Evolutionary conservation across 345 rosid genomes (phyloP), one percentile per base, ranked within the genome.

Genomic region (Eutrema japonicum): DNA sequence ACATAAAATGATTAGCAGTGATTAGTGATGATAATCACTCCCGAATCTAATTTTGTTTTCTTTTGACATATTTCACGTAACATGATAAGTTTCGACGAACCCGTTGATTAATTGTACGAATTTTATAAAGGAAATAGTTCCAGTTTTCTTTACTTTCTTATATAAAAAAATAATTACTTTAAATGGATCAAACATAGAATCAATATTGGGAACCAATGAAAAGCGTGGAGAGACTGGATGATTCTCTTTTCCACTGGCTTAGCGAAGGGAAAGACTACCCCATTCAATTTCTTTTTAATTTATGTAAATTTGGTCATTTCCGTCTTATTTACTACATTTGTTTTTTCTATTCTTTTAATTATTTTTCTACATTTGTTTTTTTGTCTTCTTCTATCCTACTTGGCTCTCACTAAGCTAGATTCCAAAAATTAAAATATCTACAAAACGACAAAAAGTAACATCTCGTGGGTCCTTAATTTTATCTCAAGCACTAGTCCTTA

Each of bases 121-220:
- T 22, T 36, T 22, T 43, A 22, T 50, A 41, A 50, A 74, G 68
- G 48, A 49, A 74, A 67, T 18, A 74, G 68, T 59, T 42, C 26
- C 41, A 59, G 43, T 38, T 37, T 64, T 45, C 6, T 14, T 8
- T 2, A 2, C 18, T 18, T 47, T 45, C 55, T 36, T 56, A 8
- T 9, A 38, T 2, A n/a, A 50, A 50, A 42, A 50, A 50, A 7
- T 1, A 50, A 32, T 75, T 53, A 75, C 79, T 69, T 36, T 12
- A 69, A 62, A 69, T 46, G n/a, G 64, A 62, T 53, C 51, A 62
- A 62, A 69, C 70, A 51, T 61, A 53, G 70, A 76, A 76, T 69
- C 66, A 63, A 70, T 27, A 68, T 27, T 69, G 70, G 65, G 70
- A 76, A 69, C 75, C 79, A 76, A 63, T 76, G 41, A 62, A 76